phyloP scores from a whole-genome alignment of 2,329 filamentous ascomycete species.

The Alternaria sp. region DNA sequence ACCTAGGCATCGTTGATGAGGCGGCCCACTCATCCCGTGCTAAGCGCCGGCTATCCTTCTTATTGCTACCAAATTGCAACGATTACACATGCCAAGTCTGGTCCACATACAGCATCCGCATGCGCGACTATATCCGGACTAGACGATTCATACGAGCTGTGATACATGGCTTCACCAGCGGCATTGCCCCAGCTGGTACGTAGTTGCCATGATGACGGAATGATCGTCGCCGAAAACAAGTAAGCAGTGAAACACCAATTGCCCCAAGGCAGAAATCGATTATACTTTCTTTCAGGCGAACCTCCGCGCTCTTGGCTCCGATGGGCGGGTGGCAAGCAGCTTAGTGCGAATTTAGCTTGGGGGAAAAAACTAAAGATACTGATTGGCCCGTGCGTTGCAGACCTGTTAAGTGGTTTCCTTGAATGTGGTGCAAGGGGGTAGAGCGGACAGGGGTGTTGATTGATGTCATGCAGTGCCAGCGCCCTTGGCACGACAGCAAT shows the following conservation, averaged over 20 bases:
- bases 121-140: constrained; percentile 9
- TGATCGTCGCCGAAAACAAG: not conserved
- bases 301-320: constrained; percentile 21
- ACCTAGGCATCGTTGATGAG: not conserved
- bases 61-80: constrained; percentile 12
- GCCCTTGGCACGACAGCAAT: not conserved
- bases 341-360: constrained; percentile 16
- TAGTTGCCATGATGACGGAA: constrained; percentile 1
- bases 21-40: constrained; percentile 1
- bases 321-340: constrained; percentile 18
- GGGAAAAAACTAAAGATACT: no score
- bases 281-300: constrained; percentile 10
- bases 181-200: not conserved
- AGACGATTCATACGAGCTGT: not conserved
- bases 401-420: no score
- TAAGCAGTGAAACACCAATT: not conserved
- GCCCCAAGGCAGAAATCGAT: not conserved
- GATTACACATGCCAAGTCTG: constrained; percentile 7
- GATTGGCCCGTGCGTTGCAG: no score
- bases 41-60: constrained; percentile 11
- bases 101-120: not conserved
- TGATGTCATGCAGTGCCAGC: constrained; percentile 11
- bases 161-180: constrained; percentile 2
- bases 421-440: constrained; percentile 17
- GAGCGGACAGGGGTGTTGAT: constrained; percentile 18